Percentiles rank a stretch among this genome's conserved stretches.
Evolutionary conservation across 208 protist species (phyloP).

Genomic region (Acanthamoeba castellanii): DNA sequence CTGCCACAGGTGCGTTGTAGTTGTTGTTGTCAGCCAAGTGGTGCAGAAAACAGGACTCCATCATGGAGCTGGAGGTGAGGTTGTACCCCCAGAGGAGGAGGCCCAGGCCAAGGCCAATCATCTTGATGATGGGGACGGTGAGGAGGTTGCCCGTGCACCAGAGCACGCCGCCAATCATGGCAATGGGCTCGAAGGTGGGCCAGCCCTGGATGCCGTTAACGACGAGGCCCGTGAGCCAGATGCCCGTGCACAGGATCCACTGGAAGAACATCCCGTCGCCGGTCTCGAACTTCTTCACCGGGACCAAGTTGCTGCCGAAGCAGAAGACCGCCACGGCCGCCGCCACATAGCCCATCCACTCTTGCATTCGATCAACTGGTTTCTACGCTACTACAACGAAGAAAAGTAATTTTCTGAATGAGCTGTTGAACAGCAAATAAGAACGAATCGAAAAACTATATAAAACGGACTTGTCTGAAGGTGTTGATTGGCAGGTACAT

Average conservation of each 20-base stretch:
- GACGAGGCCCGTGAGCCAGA: conserved; percentile 68
- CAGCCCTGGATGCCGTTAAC: conserved; percentile 42
- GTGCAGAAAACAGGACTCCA: background rate
- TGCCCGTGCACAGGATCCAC: conserved; percentile 75
- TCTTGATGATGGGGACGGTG: conserved; percentile 76
- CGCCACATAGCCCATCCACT: conserved; percentile 55
- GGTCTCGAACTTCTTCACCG: conserved; percentile 76
- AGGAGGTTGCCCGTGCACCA: conserved; percentile 73
- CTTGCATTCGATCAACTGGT: too few relatives aligned
- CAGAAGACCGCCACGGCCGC: conserved; percentile 64
- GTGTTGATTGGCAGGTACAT: too few relatives aligned
- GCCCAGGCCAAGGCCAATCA: conserved; percentile 69
- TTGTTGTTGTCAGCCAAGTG: too few relatives aligned
- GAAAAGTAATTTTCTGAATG: too few relatives aligned
- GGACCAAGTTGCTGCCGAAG: conserved; percentile 76
- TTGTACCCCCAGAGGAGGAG: conserved; percentile 74
- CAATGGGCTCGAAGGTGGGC: conserved; percentile 58
- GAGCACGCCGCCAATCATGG: conserved; percentile 73
- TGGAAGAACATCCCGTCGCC: conserved; percentile 78
- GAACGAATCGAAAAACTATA: too few relatives aligned
- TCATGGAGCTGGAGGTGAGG: background rate
- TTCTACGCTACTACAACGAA: too few relatives aligned
- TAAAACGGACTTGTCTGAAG: too few relatives aligned
- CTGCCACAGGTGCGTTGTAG: too few relatives aligned
- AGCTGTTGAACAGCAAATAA: too few relatives aligned